Evolutionary conservation across 345 rosid genomes (phyloP).

Genomic region (Dovyalis caffra): DNA sequence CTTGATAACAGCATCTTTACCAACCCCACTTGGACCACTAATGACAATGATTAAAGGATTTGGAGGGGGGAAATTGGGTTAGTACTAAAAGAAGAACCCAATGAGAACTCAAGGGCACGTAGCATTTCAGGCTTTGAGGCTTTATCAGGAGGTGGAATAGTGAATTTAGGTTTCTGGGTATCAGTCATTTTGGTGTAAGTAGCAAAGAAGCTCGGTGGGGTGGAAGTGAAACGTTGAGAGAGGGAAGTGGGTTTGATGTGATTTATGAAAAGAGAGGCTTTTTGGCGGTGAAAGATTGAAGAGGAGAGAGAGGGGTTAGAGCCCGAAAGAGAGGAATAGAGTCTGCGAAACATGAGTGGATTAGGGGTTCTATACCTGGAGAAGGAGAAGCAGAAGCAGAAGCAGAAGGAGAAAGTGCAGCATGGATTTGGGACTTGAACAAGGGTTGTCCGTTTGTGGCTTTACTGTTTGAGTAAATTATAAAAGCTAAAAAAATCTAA

Average conservation of each 20-base stretch:
- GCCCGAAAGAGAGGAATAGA: slow-evolving; percentile 40
- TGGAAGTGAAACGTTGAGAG: neutral
- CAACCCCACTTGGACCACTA: slow-evolving; percentile 91
- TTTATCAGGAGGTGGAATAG: slow-evolving; percentile 43
- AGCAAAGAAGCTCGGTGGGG: slow-evolving; percentile 22
- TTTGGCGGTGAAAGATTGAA: slow-evolving; percentile 16
- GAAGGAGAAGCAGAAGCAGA: neutral
- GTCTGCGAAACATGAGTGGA: slow-evolving; percentile 46
- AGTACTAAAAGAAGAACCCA: slow-evolving; percentile 49
- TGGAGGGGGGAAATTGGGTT: slow-evolving; percentile 47
- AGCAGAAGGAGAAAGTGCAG: neutral
- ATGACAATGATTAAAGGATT: slow-evolving; percentile 69
- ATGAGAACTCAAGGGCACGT: slow-evolving; percentile 67
- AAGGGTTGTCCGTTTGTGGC: no score
- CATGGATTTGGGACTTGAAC: neutral
- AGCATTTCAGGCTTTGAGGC: slow-evolving; percentile 52
- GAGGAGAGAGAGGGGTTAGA: slow-evolving; percentile 17
- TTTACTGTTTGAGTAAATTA: no score
- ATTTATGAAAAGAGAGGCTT: slow-evolving; percentile 13
- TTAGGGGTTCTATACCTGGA: neutral
- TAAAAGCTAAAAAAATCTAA: no score
- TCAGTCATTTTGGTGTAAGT: slow-evolving; percentile 51
- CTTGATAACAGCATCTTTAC: slow-evolving; percentile 85
- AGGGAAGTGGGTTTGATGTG: slow-evolving; percentile 5
- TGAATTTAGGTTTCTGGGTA: slow-evolving; percentile 37